Evolutionary conservation across 2,329 filamentous ascomycete species (phyloP), one percentile per base, ranked within the genome.

Genomic region (Calonectria hawksworthii): DNA sequence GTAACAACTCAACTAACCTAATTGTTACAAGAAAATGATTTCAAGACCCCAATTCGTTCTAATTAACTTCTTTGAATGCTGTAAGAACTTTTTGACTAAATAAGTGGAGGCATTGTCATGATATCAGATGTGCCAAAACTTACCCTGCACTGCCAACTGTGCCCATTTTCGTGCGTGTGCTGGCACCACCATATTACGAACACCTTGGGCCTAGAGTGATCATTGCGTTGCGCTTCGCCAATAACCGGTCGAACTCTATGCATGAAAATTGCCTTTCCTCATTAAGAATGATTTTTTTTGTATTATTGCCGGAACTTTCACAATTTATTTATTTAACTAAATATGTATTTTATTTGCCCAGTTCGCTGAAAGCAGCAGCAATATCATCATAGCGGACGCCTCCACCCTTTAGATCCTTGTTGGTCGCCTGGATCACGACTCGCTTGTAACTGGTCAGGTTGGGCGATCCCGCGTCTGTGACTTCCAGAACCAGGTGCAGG

Each of bases 401-500:
- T 3, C 77, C 74, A 2, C 84, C 80, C 61, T 75, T 80, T 14
- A 84, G 75, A 11, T 83, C 78, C 72, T 78, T 80, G 51, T 85
- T 84, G 1, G 80, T 81, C 0, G 80, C 68, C 76, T 86, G 83
- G 32, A 86, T 81, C 8, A 86, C 71, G 23, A 90, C 82, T 18
- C 89, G 80, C 68, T 86, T 84, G 80, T 90, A 90, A 64, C 83
- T 87, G 41, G 86, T 89, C 77, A 90, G 79, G 10, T 82, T 80
- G 26, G 86, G 86, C 4, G 80, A 81, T 1, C 88, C 88, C 26
- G 83, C 79, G 70, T 89, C 86, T 10, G 81, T 86, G 6, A 90
- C 88, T 75, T 89, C 87, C 1, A 91, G 82, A 32, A 91, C 86
- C 50, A 90, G 74, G 80, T 90, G 89, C 75, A 89, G 81, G 54